phyloP scores from a whole-genome alignment of 2,329 filamentous ascomycete genomes.

The Elsinoe fawcettii region DNA sequence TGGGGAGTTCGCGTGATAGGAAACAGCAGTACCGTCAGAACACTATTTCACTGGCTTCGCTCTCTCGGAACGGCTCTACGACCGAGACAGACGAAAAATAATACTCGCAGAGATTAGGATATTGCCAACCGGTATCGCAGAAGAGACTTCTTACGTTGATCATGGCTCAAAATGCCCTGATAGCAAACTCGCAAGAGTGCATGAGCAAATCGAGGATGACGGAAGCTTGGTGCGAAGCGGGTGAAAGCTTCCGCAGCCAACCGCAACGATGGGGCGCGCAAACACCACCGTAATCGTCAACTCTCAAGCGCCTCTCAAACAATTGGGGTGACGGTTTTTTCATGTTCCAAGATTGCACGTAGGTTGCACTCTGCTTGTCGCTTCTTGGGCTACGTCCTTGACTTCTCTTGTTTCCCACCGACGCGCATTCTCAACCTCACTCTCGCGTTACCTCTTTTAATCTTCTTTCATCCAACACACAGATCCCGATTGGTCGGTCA shows the following conservation, averaged over 20 bases:
- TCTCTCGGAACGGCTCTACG: background rate
- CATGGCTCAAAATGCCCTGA: background rate
- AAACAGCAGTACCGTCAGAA: background rate
- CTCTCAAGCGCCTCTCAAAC: background rate
- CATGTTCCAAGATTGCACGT: conserved; percentile 2
- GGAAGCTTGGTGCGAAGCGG: background rate
- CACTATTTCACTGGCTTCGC: background rate
- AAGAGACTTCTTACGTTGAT: background rate
- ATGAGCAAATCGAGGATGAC: background rate
- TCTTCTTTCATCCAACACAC: background rate
- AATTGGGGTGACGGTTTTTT: conserved; percentile 12
- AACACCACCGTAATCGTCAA: conserved; percentile 7
- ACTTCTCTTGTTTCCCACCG: background rate
- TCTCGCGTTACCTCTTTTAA: background rate
- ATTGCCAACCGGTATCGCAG: background rate
- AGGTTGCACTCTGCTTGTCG: background rate
- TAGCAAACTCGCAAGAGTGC: background rate
- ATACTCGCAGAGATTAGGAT: background rate
- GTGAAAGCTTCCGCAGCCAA: background rate
- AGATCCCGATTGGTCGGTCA: background rate
- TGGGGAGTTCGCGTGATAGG: background rate
- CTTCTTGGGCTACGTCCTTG: background rate
- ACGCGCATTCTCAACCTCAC: background rate
- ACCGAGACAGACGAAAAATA: background rate
- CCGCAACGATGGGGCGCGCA: conserved; percentile 5